Evolutionary conservation across 2,329 filamentous ascomycete genomes (phyloP).

Genomic region (Aspergillus sp.): DNA sequence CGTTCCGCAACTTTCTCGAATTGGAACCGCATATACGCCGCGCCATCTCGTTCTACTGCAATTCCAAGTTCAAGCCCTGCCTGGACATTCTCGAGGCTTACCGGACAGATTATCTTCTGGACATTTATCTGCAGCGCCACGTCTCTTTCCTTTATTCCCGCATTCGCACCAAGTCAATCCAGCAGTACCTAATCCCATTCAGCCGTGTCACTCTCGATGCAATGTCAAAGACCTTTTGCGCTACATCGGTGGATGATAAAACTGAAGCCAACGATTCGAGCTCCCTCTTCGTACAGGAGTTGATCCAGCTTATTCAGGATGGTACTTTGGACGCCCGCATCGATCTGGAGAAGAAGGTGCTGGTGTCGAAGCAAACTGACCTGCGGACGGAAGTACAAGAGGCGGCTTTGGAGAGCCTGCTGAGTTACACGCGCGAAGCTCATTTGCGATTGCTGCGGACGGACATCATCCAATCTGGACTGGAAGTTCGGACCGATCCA

Average conservation of each 20-base stretch:
- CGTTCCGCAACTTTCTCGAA: conserved; percentile 81
- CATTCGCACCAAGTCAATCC: conserved; percentile 84
- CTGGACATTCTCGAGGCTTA: conserved; percentile 74
- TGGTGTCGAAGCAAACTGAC: conserved; percentile 62
- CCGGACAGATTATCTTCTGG: conserved; percentile 77
- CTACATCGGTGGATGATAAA: conserved; percentile 27
- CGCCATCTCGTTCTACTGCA: conserved; percentile 80
- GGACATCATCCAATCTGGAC: conserved; percentile 62
- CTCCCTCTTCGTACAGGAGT: conserved; percentile 47
- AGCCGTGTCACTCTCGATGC: conserved; percentile 73
- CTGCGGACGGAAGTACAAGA: conserved; percentile 61
- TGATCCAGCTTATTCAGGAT: conserved; percentile 66
- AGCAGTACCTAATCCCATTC: conserved; percentile 87
- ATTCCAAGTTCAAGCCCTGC: conserved; percentile 79
- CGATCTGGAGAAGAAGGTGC: conserved; percentile 71
- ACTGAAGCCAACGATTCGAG: conserved; percentile 53
- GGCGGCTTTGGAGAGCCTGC: conserved; percentile 57
- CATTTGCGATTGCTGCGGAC: conserved; percentile 68
- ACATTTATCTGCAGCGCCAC: conserved; percentile 72
- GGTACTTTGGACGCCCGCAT: conserved; percentile 68
- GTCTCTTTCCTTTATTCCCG: conserved; percentile 59
- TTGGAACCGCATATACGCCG: conserved; percentile 89
- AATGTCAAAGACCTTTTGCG: conserved; percentile 67
- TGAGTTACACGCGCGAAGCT: conserved; percentile 64
- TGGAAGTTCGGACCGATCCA: conserved; percentile 52